Evolutionary conservation across 495 filamentous ascomycete genomes (phyloP).

Genomic region (Penicillium parvum): DNA sequence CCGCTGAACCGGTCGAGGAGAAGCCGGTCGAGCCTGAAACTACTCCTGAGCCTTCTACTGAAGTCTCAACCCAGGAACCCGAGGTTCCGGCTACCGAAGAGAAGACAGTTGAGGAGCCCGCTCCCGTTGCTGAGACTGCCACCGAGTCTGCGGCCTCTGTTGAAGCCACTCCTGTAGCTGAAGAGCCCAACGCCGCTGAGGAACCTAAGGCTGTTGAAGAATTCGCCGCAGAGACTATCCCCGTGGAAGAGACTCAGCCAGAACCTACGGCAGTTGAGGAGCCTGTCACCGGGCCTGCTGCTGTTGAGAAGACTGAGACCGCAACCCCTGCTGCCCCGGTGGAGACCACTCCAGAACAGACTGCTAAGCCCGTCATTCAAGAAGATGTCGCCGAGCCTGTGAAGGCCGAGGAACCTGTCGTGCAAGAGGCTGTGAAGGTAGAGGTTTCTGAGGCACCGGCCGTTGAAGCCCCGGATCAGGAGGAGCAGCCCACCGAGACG

Average conservation of each 20-base stretch:
- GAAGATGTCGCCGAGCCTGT: neutral
- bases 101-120: neutral
- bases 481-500: neutral
- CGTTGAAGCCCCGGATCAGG: neutral
- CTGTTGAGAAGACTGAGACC: neutral
- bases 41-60: neutral
- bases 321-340: neutral
- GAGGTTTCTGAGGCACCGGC: neutral
- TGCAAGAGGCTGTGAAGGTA: neutral
- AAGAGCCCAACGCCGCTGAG: no score
- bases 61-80: neutral
- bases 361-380: no score
- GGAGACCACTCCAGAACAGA: neutral
- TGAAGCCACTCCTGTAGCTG: neutral
- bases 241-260: neutral
- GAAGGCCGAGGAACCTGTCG: neutral
- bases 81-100: neutral
- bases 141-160: neutral
- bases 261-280: no score
- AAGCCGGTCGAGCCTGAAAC: conserved; percentile 6
- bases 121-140: neutral
- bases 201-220: neutral
- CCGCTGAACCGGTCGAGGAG: conserved; percentile 8
- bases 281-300: neutral
- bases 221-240: neutral